phyloP scores from a whole-genome alignment of 2,329 filamentous ascomycete genomes.

The Plenodomus lindquistii region DNA sequence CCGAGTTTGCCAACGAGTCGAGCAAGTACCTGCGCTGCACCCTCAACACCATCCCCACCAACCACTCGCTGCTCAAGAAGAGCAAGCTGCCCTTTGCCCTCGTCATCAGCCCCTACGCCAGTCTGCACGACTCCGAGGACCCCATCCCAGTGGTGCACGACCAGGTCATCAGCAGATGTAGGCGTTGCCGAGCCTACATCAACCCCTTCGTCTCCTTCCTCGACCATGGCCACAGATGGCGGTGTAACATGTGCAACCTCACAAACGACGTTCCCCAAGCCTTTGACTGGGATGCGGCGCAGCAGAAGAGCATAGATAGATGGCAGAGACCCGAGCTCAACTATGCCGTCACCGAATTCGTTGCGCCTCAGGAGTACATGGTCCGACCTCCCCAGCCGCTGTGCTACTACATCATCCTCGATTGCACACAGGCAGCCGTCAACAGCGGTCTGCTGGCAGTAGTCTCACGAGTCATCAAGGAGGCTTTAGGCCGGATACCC shows the following conservation, averaged over 20 bases:
- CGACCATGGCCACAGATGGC: constrained; percentile 96
- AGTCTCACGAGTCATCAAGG: constrained; percentile 87
- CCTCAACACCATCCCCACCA: constrained; percentile 90
- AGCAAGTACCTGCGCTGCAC: constrained; percentile 95
- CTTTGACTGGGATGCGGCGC: constrained; percentile 94
- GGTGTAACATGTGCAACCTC: constrained; percentile 99
- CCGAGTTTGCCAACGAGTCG: constrained; percentile 86
- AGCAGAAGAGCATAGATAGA: constrained; percentile 88
- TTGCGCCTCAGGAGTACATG: constrained; percentile 99
- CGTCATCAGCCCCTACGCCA: constrained; percentile 92
- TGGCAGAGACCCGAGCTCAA: constrained; percentile 94
- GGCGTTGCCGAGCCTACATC: constrained; percentile 91
- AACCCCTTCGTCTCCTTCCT: constrained; percentile 94
- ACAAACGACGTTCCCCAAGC: constrained; percentile 99
- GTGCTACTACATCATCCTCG: constrained; percentile 34
- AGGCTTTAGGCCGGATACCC: constrained; percentile 96
- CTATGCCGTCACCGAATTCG: constrained; percentile 94
- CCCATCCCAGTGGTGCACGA: constrained; percentile 90
- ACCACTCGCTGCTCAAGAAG: constrained; percentile 91
- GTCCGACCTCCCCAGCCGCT: constrained; percentile 89
- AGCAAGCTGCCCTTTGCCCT: constrained; percentile 91
- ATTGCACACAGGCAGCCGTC: constrained; percentile 64
- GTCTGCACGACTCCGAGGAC: constrained; percentile 91
- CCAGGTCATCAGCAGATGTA: constrained; percentile 94
- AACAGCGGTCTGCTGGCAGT: constrained; percentile 85